Conservation (phyloP, 768 basidiomycete genomes). For the Amanita polypyramis region DNA sequence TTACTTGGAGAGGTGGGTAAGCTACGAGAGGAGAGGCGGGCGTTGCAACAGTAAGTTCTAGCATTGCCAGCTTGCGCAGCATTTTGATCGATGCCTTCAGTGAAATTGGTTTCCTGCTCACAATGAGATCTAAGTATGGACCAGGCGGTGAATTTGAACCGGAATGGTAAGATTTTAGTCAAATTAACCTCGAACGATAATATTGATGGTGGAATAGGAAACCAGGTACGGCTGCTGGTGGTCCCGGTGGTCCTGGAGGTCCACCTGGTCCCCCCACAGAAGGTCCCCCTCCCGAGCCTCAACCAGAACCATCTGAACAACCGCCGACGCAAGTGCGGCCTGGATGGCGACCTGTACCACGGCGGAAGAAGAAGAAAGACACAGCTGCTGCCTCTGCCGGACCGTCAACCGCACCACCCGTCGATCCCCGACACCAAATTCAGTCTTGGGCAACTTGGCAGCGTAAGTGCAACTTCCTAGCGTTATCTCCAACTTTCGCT, state of each 20-base stretch:
- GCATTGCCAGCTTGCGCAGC: not conserved
- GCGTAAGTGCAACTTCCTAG: constrained; percentile 37
- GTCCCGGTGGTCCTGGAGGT: not conserved
- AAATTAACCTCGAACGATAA: not conserved
- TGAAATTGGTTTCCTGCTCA: constrained; percentile 64
- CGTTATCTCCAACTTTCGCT: constrained; percentile 1
- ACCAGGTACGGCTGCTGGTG: constrained; percentile 20
- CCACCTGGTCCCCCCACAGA: constrained; percentile 20
- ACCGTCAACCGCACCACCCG: constrained; percentile 13
- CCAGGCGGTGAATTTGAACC: constrained; percentile 82
- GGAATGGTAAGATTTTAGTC: constrained; percentile 48
- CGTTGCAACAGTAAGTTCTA: constrained; percentile 61
- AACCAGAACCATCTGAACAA: constrained; percentile 26
- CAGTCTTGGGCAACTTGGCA: constrained; percentile 58
- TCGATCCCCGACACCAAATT: constrained; percentile 33
- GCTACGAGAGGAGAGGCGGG: constrained; percentile 68
- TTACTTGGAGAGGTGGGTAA: constrained; percentile 77
- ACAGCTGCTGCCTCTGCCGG: constrained; percentile 21
- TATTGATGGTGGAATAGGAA: constrained; percentile 21
- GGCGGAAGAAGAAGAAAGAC: constrained; percentile 39
- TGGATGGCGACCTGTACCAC: constrained; percentile 50
- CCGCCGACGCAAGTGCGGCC: constrained; percentile 40
- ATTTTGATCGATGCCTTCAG: constrained; percentile 23
- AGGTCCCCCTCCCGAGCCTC: constrained; percentile 24
- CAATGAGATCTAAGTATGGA: constrained; percentile 65